Evolutionary conservation across 1,139 yeast genomes (phyloP), one percentile per base, ranked within the genome.

Genomic region (Hemisphaericaspora lyxosophila): DNA sequence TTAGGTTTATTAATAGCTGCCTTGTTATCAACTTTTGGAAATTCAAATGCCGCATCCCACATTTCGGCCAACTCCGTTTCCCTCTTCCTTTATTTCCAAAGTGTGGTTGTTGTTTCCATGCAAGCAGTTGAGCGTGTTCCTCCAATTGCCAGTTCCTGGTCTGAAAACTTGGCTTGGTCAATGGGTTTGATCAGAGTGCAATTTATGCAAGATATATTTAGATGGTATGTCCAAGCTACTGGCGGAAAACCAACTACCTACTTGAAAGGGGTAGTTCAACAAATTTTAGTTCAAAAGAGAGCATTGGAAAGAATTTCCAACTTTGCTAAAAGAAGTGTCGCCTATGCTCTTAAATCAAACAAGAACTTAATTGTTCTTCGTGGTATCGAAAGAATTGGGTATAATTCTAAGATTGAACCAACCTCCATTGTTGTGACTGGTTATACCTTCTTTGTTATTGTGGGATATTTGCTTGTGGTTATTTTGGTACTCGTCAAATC

Each of bases 111-210:
- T 28, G 80, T 84, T 15, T 66, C 81, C 9, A 82, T 85, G 90
- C 76, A 80, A 54, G 78, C 78, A 47, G 92, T 83, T 36, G 85
- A 80, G 49, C 65, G 79, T 47, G 77, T 82, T 4, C 92, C 94
- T 7, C 92, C 92, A 11, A 83, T 85, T 52, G 92, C 88, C 2
- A 73, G 82, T 24, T 76, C 90, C 5, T 85, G 94, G 94, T 70
- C 87, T 4, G 89, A 82, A 55, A 85, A 85, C 53, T 70, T 85
- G 57, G 86, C 86, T 19, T 85, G 94, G 94, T 82, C 90, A 2
- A 84, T 85, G 90, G 94, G 94, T 1, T 67, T 85, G 44, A 84
- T 85, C 48, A 67, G 80, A 51, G 73, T 82, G 30, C 53, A 59
- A 3, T 84, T 84, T 52, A 83, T 85, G 89, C 90, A 83, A 60